Evolutionary conservation across 2,329 filamentous ascomycete species (phyloP), one percentile per base, ranked within the genome.

Genomic region (Diatrype stigma): DNA sequence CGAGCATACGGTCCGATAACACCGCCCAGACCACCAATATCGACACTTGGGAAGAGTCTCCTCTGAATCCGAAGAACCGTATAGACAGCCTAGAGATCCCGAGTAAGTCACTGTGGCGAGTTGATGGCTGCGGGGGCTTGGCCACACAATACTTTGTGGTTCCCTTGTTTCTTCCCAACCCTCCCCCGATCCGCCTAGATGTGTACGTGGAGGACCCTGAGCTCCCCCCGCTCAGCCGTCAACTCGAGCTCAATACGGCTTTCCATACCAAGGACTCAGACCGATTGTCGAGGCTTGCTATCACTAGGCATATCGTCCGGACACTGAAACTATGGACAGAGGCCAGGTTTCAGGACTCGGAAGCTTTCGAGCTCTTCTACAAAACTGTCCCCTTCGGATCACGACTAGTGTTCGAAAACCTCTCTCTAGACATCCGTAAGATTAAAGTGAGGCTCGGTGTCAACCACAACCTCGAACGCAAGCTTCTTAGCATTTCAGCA

Each of bases 1-100:
- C 44, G 22, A n/a, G 21, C 22, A 16, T 3, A 44, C 21, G 14
- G 21, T 11, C 40, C 16, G 40, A 23, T 11, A 19, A 28, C 11
- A 44, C 22, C 12, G 21, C 40, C 16, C 40, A 28, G 22, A 22
- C 7, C 28, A 46, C 28, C 49, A n/a, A n/a, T n/a, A 56, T 21
- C 35, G 53, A 16, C 51, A n/a, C 59, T 7, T 84, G 81, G 81
- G 62, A 66, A 12, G 53, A 62, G 3, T 84, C 80, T 5, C 65
- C 70, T 38, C 68, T 84, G 40, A 85, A 85, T 55, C 81, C 81
- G 7, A 82, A 80, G 62, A 84, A 83, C 59, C 74, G 81, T 52
- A 78, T 84, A 60, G 74, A 84, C 61, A 81, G 78, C 55, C 73
- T 85, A 16, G 73, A 71, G 2, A 64, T 69, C 7, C 72, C 73